phyloP scores from a whole-genome alignment of 805 yeast genomes.

The Lipomyces lipofer region DNA sequence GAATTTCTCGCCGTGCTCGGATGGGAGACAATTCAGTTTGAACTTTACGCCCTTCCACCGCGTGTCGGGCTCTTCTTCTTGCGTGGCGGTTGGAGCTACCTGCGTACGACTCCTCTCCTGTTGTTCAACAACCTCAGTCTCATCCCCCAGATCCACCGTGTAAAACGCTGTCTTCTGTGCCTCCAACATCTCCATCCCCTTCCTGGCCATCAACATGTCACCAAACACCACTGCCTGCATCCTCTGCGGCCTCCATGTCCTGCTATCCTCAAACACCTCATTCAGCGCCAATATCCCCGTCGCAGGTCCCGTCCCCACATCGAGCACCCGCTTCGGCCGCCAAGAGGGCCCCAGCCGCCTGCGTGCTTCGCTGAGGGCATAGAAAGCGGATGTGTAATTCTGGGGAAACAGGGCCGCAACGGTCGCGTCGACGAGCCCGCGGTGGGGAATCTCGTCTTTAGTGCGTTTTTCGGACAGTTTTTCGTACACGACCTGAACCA shows the following conservation, averaged over 20 bases:
- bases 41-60: constrained; percentile 19
- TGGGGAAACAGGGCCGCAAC: constrained; percentile 79
- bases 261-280: constrained; percentile 68
- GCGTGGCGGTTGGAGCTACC: background rate
- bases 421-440: constrained; percentile 63
- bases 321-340: constrained; percentile 67
- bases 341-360: constrained; percentile 55
- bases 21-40: constrained; percentile 16
- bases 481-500: constrained; percentile 15
- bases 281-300: constrained; percentile 87
- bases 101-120: background rate
- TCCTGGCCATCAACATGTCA: constrained; percentile 66
- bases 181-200: constrained; percentile 75
- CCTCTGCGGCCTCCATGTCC: constrained; percentile 52
- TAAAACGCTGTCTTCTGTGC: constrained; percentile 48
- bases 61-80: background rate
- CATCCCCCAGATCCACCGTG: background rate
- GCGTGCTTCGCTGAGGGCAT: constrained; percentile 66
- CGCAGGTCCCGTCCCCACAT: constrained; percentile 88
- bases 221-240: constrained; percentile 78
- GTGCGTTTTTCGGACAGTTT: constrained; percentile 2
- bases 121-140: background rate
- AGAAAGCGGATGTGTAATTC: constrained; percentile 69
- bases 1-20: constrained; percentile 45
- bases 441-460: constrained; percentile 8